Percentiles rank a stretch among this genome's conserved stretches.
These are phyloP conservation scores for Lycium ferocissimum DNA, from an alignment of 257 asterid species.

Conservation along the genomic window DNA sequence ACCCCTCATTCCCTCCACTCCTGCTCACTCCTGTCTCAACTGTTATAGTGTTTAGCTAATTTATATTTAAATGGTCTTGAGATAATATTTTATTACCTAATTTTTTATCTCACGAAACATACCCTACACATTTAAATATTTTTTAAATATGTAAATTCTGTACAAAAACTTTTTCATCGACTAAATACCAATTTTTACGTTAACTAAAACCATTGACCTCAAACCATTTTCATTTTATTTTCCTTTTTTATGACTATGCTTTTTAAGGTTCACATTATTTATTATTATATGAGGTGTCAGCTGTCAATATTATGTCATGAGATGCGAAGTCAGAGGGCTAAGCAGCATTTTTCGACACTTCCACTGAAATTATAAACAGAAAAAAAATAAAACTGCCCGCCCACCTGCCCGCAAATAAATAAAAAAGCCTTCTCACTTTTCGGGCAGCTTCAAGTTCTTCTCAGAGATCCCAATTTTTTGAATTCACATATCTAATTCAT, in stretches of 20 bases:
- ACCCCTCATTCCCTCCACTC: no score
- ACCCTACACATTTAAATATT: no score
- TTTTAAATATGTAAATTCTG: no score
- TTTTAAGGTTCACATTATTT: background rate
- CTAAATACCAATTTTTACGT: no score
- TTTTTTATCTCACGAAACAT: no score
- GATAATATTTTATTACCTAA: no score
- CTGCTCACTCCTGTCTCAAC: no score
- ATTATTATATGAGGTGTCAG: background rate
- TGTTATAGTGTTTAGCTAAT: no score
- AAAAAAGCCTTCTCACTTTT: background rate
- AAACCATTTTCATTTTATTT: background rate
- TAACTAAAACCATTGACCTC: background rate
- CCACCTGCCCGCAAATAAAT: background rate
- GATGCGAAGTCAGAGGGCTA: constrained; percentile 57
- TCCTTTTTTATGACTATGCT: background rate
- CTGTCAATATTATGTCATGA: constrained; percentile 31
- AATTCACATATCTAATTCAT: constrained; percentile 23
- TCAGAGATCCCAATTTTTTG: constrained; percentile 9
- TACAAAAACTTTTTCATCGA: no score
- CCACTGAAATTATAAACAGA: constrained; percentile 31
- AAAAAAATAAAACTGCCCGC: constrained; percentile 16
- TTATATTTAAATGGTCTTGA: no score
- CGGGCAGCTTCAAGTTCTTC: constrained; percentile 32
- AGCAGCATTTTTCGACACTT: constrained; percentile 57